Evolutionary conservation across 2,329 filamentous ascomycete genomes (phyloP), one percentile per base, ranked within the genome.

Genomic region (Diaporthe batatas): DNA sequence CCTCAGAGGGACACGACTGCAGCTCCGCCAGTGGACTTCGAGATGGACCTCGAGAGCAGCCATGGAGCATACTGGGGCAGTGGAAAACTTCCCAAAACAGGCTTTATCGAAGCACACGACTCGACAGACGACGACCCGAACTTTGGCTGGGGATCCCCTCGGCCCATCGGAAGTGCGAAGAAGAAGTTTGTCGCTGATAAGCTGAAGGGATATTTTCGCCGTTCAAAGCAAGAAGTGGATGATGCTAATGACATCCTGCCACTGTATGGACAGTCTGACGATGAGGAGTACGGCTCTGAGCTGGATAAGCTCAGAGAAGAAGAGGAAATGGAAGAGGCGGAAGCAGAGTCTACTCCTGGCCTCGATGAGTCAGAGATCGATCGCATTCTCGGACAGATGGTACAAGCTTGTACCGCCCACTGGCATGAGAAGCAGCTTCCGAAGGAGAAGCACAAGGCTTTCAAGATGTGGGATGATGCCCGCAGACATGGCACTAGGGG

Each of bases 341-440:
- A 67, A 23, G 21, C n/a, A 42, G 54, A 51, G 8, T 21, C 44
- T 55, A n/a, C 16, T 12, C 32, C 49, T 12, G 14, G 36, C 74
- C 18, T 80, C 91, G 16, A 80, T 82, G 12, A 64, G 4, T 84
- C 87, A 0, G 84, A 89, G 53, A 83, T 93, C 29, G 80, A 86
- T 3, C 76, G 79, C 0, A 81, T 89, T 16, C 84, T 96, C 44
- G 82, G 90, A 36, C 80, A 87, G 23, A 86, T 84, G 34, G 86
- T 93, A 14, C 77, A 83, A 8, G 80, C 84, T 1, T 85, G 90
- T 72, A 84, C 86, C 64, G 78, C 82, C 4, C 79, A 81, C 6
- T 96, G 93, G 93, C 81, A 81, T n/a, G 79, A 84, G n/a, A 83
- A 82, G 1, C 91, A 90, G 75, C 83, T 89, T 8, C 88, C 90